phyloP scores from a whole-genome alignment of 306 rosid genomes.

The Acmispon strigosus region DNA sequence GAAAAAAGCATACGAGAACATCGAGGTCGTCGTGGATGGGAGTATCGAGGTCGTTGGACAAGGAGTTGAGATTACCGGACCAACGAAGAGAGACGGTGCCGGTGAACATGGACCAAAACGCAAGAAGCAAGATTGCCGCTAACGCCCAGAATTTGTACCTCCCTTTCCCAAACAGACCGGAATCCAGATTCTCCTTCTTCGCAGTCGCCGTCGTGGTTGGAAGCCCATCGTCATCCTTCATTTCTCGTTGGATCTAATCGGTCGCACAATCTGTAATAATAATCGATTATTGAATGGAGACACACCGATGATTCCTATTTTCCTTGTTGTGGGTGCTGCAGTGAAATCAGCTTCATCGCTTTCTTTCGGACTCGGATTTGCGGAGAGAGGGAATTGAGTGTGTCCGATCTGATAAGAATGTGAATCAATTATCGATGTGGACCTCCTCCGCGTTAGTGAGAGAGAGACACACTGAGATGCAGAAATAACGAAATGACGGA shows the following conservation, averaged over 20 bases:
- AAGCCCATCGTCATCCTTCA: constrained; percentile 88
- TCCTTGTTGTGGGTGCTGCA: not conserved
- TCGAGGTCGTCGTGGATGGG: constrained; percentile 85
- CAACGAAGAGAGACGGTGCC: constrained; percentile 96
- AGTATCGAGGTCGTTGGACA: constrained; percentile 52
- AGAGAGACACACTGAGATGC: constrained; percentile 6
- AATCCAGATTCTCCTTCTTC: constrained; percentile 64
- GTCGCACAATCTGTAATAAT: no score
- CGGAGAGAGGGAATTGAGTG: not conserved
- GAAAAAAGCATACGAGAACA: constrained; percentile 57
- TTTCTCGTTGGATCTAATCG: constrained; percentile 36
- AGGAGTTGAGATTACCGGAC: constrained; percentile 75
- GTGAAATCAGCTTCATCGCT: constrained; percentile 13
- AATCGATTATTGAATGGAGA: no score
- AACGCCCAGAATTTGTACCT: constrained; percentile 92
- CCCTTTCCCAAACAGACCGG: constrained; percentile 60
- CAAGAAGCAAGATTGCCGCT: constrained; percentile 84
- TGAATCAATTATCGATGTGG: not conserved
- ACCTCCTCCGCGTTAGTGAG: constrained; percentile 10
- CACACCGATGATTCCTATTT: not conserved
- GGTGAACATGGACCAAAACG: constrained; percentile 98
- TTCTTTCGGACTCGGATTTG: constrained; percentile 25
- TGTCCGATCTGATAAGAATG: constrained; percentile 19
- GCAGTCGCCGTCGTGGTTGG: constrained; percentile 47
- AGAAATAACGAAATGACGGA: not conserved